These are phyloP conservation scores for Colletotrichum scovillei DNA, from an alignment of 2,329 filamentous ascomycete genomes.

Conservation along the genomic window DNA sequence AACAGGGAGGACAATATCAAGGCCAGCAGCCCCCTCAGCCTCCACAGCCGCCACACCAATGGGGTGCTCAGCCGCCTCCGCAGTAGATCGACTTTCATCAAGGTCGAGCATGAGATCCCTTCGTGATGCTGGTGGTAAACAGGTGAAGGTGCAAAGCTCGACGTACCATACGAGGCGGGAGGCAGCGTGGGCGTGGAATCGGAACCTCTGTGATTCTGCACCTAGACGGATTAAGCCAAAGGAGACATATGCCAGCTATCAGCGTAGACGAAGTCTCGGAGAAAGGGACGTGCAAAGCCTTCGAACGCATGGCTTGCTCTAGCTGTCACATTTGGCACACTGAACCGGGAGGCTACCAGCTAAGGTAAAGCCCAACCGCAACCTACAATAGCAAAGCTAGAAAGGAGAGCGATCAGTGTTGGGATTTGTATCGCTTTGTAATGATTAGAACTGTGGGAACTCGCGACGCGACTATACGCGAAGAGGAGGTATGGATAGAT, in stretches of 20 bases:
- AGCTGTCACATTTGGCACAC: constrained; percentile 2
- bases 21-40: constrained; percentile 43
- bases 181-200: neutral
- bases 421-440: neutral
- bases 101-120: neutral
- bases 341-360: neutral
- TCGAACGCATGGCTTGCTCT: constrained; percentile 14
- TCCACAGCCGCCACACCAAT: constrained; percentile 37
- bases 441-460: neutral
- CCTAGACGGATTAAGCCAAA: neutral
- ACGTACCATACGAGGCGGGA: neutral
- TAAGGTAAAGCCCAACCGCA: neutral
- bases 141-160: neutral
- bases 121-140: too few species aligned
- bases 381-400: neutral
- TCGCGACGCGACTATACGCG: neutral
- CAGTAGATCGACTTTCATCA: neutral
- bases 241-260: neutral
- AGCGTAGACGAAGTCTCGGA: constrained; percentile 3
- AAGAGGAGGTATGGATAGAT: neutral
- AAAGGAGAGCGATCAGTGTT: neutral
- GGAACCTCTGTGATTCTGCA: neutral
- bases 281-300: constrained; percentile 11
- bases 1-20: constrained; percentile 36
- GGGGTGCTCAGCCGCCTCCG: constrained; percentile 31